Conservation (phyloP, 768 basidiomycete species). For the Psilocybe cyanescens region DNA sequence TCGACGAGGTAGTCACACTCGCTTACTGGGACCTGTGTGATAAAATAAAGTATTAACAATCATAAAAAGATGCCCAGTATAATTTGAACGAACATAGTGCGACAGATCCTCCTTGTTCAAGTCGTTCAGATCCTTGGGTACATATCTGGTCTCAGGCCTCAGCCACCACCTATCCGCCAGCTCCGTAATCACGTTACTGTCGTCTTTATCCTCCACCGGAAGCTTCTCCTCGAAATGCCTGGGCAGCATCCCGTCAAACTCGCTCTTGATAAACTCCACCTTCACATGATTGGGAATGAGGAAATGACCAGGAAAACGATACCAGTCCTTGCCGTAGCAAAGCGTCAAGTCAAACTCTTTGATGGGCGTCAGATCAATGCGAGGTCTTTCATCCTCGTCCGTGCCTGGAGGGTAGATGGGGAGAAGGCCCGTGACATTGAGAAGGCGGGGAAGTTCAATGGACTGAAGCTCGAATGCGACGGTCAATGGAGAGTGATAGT, state of each 20-base stretch:
- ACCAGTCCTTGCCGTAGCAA: constrained; percentile 95
- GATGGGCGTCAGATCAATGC: constrained; percentile 71
- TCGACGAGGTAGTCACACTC: constrained; percentile 92
- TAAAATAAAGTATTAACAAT: constrained; percentile 2
- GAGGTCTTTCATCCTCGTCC: constrained; percentile 45
- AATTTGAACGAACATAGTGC: constrained; percentile 64
- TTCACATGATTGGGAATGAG: constrained; percentile 82
- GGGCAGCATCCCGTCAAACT: constrained; percentile 89
- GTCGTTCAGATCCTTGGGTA: constrained; percentile 81
- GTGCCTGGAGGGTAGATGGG: constrained; percentile 43
- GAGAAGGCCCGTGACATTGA: constrained; percentile 72
- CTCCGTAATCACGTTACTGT: constrained; percentile 36
- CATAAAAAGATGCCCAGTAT: constrained; percentile 5
- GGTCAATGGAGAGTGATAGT: constrained; percentile 90
- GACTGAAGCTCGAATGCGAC: constrained; percentile 73
- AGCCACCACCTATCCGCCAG: constrained; percentile 47
- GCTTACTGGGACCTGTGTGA: constrained; percentile 61
- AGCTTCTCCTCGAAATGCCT: constrained; percentile 61
- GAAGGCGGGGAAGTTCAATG: constrained; percentile 78
- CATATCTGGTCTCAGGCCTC: constrained; percentile 61
- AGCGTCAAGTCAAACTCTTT: constrained; percentile 71
- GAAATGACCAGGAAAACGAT: constrained; percentile 91
- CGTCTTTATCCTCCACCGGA: constrained; percentile 13
- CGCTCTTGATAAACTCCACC: constrained; percentile 91
- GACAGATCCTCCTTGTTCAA: constrained; percentile 78